Evolutionary conservation across 306 rosid species (phyloP), one percentile per base, ranked within the genome.

Genomic region (Vicia faba): DNA sequence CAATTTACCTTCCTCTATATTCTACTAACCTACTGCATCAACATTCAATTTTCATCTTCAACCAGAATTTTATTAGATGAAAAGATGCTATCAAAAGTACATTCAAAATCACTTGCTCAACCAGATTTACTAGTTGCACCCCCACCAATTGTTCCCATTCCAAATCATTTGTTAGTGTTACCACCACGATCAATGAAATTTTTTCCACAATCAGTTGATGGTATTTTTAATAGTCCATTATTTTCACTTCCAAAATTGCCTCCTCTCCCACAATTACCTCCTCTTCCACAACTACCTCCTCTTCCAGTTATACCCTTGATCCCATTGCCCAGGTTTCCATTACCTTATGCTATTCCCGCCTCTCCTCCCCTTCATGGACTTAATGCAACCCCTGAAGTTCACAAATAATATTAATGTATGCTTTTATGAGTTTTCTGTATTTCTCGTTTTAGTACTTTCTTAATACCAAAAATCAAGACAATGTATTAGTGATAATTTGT

Each of bases 201-300:
- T 25, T 25, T 3, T 25, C 3, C 2, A 25, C 28, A 25, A 25
- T 25, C 72, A 19, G 0, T 65, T 64, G 39, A 41, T 35, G 62
- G 19, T 4, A 23, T 23, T 19, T 49, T 64, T 5, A 55, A 19
- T 39, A 39, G 61, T 43, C 77, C 72, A 55, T 13, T 36, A 2
- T 44, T 55, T 33, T 65, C 43, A 60, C 64, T 73, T 68, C 74
- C 69, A 33, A 67, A 58, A 38, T 75, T 75, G 29, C 79, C 79
- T 7, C 79, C 69, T 60, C 29, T 75, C 16, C 61, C 61, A 2
- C 14, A 54, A 26, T 26, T 54, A 8, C 79, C 79, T 11, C 10
- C 29, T 75, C 13, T 75, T 19, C 74, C 74, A 26, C 38, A 33
- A 7, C 38, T 33, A 33, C 38, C 38, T 7, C 38, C 38, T 33